Evolutionary conservation across 1,284 basidiomycete species (phyloP), one percentile per base, ranked within the genome.

Genomic region (Gastroboletus turbinatus): DNA sequence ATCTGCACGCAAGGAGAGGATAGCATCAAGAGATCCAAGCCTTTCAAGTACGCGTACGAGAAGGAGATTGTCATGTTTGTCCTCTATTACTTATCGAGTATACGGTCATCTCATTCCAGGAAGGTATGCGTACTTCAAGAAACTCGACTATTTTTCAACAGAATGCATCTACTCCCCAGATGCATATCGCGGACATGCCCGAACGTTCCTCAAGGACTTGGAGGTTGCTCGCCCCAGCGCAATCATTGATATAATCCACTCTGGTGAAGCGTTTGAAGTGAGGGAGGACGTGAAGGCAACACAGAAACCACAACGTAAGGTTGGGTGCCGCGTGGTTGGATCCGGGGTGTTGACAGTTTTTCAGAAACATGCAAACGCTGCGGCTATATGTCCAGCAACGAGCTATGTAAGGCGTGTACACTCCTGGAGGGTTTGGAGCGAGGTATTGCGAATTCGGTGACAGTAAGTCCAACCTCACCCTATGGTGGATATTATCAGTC

Each of bases 161-260:
- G 96, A 99, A 71, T 99, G 96, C 72, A 98, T 98, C 67, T 99
- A 99, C 74, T 97, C 95, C 4, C 97, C 97, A 5, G 94, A 96
- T 64, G 97, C 96, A 3, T 99, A 99, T 71, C 88, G 96, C 19
- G 97, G 97, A 0, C 95, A 98, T 69, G 96, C 97, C 0, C 81
- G 96, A 44, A 87, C 87, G 0, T 97, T 98, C 67, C 82, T 99
- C 43, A 99, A 99, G 73, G 94, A 98, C 63, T 82, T 99, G 16
- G 96, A 99, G 76, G 90, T 90, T 0, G 88, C 96, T 35, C 82
- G 96, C 19, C 95, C 97, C 0, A 93, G 90, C 64, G 92, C 93
- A 2, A 98, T 99, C 61, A 92, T 99, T 56, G 96, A 99, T 70
- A 97, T 99, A 60, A 98, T 99, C 50, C 92, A 97, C 68, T 96